Percentiles rank a stretch among this genome's conserved stretches.
These are phyloP conservation scores for Jamesozyma rosinii DNA, from an alignment of 805 yeast species.

Conservation along the genomic window DNA sequence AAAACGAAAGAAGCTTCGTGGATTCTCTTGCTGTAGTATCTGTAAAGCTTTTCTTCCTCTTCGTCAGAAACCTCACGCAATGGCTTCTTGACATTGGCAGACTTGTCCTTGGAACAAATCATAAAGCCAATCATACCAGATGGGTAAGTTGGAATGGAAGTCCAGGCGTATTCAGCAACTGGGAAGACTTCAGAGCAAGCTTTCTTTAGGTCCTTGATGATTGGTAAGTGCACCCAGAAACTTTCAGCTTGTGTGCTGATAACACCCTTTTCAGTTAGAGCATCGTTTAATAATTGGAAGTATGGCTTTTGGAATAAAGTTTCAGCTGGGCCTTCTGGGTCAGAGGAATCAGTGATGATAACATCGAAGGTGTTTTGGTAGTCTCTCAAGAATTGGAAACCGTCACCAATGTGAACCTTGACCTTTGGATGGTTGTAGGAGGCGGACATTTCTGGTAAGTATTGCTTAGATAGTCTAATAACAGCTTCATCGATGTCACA, in stretches of 20 bases:
- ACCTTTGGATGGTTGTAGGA: slow-evolving; percentile 84
- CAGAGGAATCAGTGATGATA: slow-evolving; percentile 93
- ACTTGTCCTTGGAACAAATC: slow-evolving; percentile 77
- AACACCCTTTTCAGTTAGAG: slow-evolving; percentile 89
- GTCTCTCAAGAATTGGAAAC: slow-evolving; percentile 87
- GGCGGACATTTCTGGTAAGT: slow-evolving; percentile 77
- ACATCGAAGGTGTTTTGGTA: slow-evolving; percentile 85
- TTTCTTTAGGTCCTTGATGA: slow-evolving; percentile 70
- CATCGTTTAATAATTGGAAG: slow-evolving; percentile 72
- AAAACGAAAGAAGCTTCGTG: slow-evolving; percentile 85
- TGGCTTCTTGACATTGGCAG: slow-evolving; percentile 59
- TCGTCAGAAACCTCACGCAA: slow-evolving; percentile 52
- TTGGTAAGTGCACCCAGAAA: slow-evolving; percentile 83
- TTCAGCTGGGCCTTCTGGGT: slow-evolving; percentile 98
- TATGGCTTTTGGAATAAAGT: slow-evolving; percentile 86
- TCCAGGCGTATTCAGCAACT: slow-evolving; percentile 80
- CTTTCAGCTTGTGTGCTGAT: slow-evolving; percentile 91
- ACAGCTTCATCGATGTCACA: slow-evolving; percentile 96
- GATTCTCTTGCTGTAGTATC: slow-evolving; percentile 74
- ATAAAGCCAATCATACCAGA: slow-evolving; percentile 97
- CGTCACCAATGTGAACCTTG: slow-evolving; percentile 87
- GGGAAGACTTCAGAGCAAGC: slow-evolving; percentile 84
- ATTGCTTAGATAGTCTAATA: slow-evolving; percentile 74
- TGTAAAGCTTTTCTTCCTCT: slow-evolving; percentile 55
- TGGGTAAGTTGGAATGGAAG: slow-evolving; percentile 93